Conservation (phyloP, 768 basidiomycete species). For the Trametes maxima region DNA sequence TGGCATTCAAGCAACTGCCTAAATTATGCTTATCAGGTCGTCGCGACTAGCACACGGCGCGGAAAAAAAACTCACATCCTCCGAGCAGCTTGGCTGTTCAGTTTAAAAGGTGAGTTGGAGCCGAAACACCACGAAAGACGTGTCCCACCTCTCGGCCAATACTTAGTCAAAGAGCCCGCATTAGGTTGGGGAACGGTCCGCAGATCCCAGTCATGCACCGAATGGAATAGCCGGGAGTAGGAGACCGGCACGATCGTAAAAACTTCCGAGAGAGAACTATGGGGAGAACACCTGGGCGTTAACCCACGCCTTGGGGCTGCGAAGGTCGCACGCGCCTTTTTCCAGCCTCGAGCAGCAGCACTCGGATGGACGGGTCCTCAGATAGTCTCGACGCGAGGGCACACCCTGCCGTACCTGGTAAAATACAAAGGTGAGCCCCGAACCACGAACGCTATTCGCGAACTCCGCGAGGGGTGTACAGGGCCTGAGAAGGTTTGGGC, state of each 20-base stretch:
- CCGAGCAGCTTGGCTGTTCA: conserved; percentile 64
- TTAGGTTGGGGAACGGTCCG: conserved; percentile 58
- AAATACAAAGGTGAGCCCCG: not conserved
- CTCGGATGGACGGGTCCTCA: conserved; percentile 54
- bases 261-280: conserved; percentile 17
- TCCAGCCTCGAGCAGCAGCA: conserved; percentile 63
- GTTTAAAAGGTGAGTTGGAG: not conserved
- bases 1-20: conserved; percentile 70
- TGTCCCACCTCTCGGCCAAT: conserved; percentile 66
- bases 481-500: not conserved
- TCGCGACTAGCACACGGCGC: not conserved
- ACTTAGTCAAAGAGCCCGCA: conserved; percentile 49
- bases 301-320: not conserved
- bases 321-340: conserved; percentile 47
- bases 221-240: conserved; percentile 41
- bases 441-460: not conserved
- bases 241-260: conserved; percentile 24
- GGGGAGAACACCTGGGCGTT: not conserved
- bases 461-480: not conserved
- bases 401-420: conserved; percentile 60
- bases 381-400: conserved; percentile 60
- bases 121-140: too few relatives aligned
- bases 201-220: conserved; percentile 54
- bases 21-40: not conserved
- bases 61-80: conserved; percentile 56